Evolutionary conservation across 768 basidiomycete genomes (phyloP), one percentile per base, ranked within the genome.

Genomic region (Rhizopogon vesiculosus): DNA sequence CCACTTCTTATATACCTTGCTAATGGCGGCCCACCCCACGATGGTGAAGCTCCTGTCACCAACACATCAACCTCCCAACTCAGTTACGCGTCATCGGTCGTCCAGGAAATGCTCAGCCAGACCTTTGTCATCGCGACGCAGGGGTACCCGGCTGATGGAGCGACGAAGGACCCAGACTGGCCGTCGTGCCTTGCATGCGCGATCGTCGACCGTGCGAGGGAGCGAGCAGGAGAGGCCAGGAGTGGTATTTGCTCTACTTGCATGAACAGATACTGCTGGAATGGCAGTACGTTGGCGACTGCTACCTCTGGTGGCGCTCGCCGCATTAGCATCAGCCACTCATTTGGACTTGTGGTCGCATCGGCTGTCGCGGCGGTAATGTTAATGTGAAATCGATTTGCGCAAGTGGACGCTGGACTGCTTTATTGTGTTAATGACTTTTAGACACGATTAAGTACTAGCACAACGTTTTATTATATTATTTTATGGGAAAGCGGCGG

Each of bases 1-100:
- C 82, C 83, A 2, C 63, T 84, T 40, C 59, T 85, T 15, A 73
- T 85, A 54, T 86, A 86, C 66, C 66, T 84, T n/a, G 82, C 83
- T 1, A 81, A 79, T 60, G 80, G 81, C 29, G 78, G 76, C 5
- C 67, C 75, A 1, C 76, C 75, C 42, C 69, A 64, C 55, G 67
- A 76, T 33, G 68, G 74, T 18, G 61, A 69, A 22, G 61, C 66
- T n/a, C 62, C 72, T 7, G 51, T 73, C 8, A 79, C 78, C 6
- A 81, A 82, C 68, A 74, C 70, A 0, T 62, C 71, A 9, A 80
- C 78, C 9, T 41, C 51, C 50, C 72, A 78, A 62, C 57, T 72
- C 25, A 44, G 67, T 5, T 82, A 80, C 62, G 45, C 59, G 2
- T 54, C 67, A 4, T 65, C 67, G 2, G 62, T 76, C 53, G 65